phyloP scores from a whole-genome alignment of 352 stramenopile genomes.

The Phytopythium ostracodes region DNA sequence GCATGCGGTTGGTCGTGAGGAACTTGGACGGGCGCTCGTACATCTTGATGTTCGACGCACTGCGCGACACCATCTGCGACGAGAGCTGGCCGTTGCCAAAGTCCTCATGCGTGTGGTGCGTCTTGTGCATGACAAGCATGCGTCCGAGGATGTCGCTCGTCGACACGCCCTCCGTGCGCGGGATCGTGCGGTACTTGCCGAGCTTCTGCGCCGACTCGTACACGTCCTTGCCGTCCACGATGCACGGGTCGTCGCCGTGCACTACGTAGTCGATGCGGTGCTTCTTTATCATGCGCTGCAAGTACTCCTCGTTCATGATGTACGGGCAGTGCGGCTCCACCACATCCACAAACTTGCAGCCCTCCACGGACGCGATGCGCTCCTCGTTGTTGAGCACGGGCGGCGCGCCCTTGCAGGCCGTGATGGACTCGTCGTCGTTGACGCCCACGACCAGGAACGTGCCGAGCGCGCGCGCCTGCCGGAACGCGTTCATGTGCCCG shows the following conservation, averaged over 20 bases:
- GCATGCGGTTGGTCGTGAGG: conserved; percentile 94
- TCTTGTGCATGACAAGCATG: conserved; percentile 97
- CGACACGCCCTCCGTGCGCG: conserved; percentile 94
- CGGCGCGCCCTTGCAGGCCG: conserved; percentile 92
- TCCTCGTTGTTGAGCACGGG: conserved; percentile 98
- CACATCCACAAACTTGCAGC: conserved; percentile 99
- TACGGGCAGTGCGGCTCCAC: conserved; percentile 97
- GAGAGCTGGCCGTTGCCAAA: conserved; percentile 79
- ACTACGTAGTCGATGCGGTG: conserved; percentile 98
- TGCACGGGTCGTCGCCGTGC: conserved; percentile 98
- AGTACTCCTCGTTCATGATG: conserved; percentile 98
- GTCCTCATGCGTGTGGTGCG: conserved; percentile 85
- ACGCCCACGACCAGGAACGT: conserved; percentile 98
- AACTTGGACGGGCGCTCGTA: conserved; percentile 90
- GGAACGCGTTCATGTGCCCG: conserved; percentile 99
- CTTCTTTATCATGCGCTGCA: conserved; percentile 97
- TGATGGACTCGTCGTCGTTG: conserved; percentile 97
- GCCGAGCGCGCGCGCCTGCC: conserved; percentile 92
- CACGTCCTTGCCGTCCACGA: conserved; percentile 98
- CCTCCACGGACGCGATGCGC: conserved; percentile 92
- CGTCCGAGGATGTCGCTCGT: conserved; percentile 98
- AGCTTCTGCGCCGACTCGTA: conserved; percentile 96
- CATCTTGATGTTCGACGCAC: conserved; percentile 28
- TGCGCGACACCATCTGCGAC: conserved; percentile 44
- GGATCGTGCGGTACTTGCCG: conserved; percentile 96